Conservation (phyloP, 495 filamentous ascomycete genomes). For the Lasiosphaeria ovina region DNA sequence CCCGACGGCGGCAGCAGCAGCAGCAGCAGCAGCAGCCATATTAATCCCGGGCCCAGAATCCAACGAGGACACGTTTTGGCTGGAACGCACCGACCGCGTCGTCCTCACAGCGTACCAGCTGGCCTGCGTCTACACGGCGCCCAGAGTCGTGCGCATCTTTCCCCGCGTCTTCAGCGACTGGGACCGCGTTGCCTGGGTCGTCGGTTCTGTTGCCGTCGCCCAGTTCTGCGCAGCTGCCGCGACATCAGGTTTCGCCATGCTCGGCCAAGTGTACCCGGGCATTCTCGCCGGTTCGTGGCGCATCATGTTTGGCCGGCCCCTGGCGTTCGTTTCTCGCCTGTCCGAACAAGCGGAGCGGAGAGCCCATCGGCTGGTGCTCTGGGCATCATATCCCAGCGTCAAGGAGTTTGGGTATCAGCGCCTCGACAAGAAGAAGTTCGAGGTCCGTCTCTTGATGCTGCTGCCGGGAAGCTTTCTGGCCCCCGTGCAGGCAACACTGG, state of each 20-base stretch:
- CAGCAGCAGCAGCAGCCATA: not conserved
- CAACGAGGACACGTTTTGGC: not conserved
- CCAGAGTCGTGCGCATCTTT: not conserved
- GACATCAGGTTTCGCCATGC: not conserved
- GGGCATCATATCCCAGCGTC: not conserved
- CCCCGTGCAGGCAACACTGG: not conserved
- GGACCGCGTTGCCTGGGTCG: not conserved
- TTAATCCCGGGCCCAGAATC: not conserved
- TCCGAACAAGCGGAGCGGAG: not conserved
- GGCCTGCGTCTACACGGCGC: not conserved
- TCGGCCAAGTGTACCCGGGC: not conserved
- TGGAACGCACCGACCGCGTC: not conserved
- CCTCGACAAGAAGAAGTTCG: not conserved
- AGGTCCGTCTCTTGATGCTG: not conserved
- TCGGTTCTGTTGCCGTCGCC: not conserved
- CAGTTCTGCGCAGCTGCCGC: not conserved
- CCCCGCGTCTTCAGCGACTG: not conserved
- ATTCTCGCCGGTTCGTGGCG: not conserved
- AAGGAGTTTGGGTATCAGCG: not conserved
- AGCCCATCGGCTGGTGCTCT: not conserved
- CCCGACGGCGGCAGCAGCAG: not conserved
- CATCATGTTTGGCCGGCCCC: not conserved
- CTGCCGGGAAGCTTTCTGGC: not conserved
- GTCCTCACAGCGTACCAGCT: not conserved
- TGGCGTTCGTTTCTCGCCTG: not conserved